Percentiles rank a stretch among this genome's conserved stretches.
These are phyloP conservation scores for grape (Vitis vinifera) DNA, from an alignment of 164 flowering plant species.

Conservation along the genomic window ASM3070453v1 NC_081816.1:10130501-10131000, in stretches of 20 bases:
- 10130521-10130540: conserved; percentile 86
- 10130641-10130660: conserved; percentile 86
- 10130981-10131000: conserved; percentile 86
- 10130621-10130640: conserved; percentile 81
- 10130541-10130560: no score
- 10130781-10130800: conserved; percentile 82
- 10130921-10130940: conserved; percentile 80
- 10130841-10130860: conserved; percentile 68
- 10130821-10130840: conserved; percentile 89
- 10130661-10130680: conserved; percentile 77
- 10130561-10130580: conserved; percentile 84
- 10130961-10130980: conserved; percentile 79
- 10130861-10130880: conserved; percentile 86
- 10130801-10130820: conserved; percentile 47
- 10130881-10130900: conserved; percentile 85
- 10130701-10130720: conserved; percentile 63
- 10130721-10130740: conserved; percentile 97
- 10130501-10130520: conserved; percentile 71
- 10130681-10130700: conserved; percentile 61
- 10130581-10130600: conserved; percentile 91
- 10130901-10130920: conserved; percentile 81
- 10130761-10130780: conserved; percentile 83
- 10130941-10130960: conserved; percentile 93
- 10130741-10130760: conserved; percentile 84
- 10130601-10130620: conserved; percentile 65